Base-by-base conservation (phyloP, 768 basidiomycete genomes). In the Multifurca ochricompacta region DNA sequence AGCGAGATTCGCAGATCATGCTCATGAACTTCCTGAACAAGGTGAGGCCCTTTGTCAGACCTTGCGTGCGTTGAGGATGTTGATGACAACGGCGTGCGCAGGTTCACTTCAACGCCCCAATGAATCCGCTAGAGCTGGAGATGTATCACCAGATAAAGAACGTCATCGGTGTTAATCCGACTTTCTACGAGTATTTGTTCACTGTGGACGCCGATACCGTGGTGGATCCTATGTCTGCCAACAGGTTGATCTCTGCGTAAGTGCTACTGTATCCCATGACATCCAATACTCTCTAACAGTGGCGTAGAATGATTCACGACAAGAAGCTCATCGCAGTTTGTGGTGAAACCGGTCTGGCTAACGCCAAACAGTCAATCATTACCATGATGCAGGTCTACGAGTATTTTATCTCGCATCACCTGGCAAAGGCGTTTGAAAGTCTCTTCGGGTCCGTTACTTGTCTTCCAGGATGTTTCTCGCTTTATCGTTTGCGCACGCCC, bases 111-210 rank as follows among this genome's bases (percentile, higher is more conserved):
- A 91, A 94, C 68, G 70, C 91, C 19, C 85, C 93, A 0, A 98
- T 99, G 96, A 91, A 87, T 64, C 96, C 96, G 1, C 71, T 95
- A 58, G 96, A 99, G 71, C 72, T 99, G 49, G 96, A 99, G 73
- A 95, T 99, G 74, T 98, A 93, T 66, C 96, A 98, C 68, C 96
- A 99, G 70, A 93, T 98, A 77, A 92, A 97, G 79, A 99, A 99
- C 65, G 93, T 98, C 50, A 97, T 99, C 63, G 96, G 96, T 69
- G 92, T 99, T 65, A 96, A 99, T 70, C 96, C 95, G 2, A 85
- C 91, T 0, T 97, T 98, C 73, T 99, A 98, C 70, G 96, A 98
- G 70, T 97, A 94, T 64, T 61, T 93, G 57, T 87, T 95, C 73
- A 92, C 83, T 67, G 81, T 96, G 37, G 92, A 96, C 70, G 92